A percentile compares a stretch with the other conserved stretches of the same genome.
Evolutionary conservation across 1,284 basidiomycete species (phyloP).

Genomic region (Leccinum cinnamomeum): DNA sequence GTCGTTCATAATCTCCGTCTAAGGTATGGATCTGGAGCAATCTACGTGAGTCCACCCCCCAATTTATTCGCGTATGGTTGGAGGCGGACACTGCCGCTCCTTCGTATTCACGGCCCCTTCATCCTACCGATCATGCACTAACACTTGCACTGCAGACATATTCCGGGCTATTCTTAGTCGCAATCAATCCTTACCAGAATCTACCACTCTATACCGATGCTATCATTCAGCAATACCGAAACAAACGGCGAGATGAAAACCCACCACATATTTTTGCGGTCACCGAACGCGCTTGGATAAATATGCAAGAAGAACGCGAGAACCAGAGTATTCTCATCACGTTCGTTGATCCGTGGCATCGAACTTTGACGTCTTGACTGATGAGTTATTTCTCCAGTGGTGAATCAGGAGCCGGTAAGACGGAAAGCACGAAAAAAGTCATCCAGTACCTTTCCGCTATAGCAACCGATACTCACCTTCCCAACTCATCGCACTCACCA

Average conservation of each 20-base stretch:
- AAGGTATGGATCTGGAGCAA: slow-evolving; percentile 89
- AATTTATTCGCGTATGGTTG: slow-evolving; percentile 1
- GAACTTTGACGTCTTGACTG: not conserved
- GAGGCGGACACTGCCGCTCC: not conserved
- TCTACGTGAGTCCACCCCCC: slow-evolving; percentile 74
- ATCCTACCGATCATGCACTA: slow-evolving; percentile 8
- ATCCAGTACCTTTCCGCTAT: slow-evolving; percentile 99
- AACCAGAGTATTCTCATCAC: slow-evolving; percentile 99
- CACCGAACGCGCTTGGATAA: slow-evolving; percentile 97
- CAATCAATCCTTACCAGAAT: slow-evolving; percentile 95
- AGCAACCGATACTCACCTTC: slow-evolving; percentile 75
- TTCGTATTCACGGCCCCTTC: slow-evolving; percentile 2
- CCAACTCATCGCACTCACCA: slow-evolving; percentile 60
- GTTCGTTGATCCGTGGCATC: slow-evolving; percentile 47
- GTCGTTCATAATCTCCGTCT: slow-evolving; percentile 96
- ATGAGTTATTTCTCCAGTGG: slow-evolving; percentile 54
- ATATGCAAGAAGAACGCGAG: slow-evolving; percentile 97
- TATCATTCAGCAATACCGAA: slow-evolving; percentile 93
- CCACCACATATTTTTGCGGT: slow-evolving; percentile 98
- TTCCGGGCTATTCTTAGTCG: slow-evolving; percentile 95
- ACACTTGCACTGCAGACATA: slow-evolving; percentile 67
- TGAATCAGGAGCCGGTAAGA: slow-evolving; percentile 99
- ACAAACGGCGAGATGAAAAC: slow-evolving; percentile 90
- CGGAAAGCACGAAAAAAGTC: slow-evolving; percentile 99
- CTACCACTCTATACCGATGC: slow-evolving; percentile 92